Base-by-base conservation (phyloP, 139 green algal species). In the Chlorella sorokiniana region DNA sequence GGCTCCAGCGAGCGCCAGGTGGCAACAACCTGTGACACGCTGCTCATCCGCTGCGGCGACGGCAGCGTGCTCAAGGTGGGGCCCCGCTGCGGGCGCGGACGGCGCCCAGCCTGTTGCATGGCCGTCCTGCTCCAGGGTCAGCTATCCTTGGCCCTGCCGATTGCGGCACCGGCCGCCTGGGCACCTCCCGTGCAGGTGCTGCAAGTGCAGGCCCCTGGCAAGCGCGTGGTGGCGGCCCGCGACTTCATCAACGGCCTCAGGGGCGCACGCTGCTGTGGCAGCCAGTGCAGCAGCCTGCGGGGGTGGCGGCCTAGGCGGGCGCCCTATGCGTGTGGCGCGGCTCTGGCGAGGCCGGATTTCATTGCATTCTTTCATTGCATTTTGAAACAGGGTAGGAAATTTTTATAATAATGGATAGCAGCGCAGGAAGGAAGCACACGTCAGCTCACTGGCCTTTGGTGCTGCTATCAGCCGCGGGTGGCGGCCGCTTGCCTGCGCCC, bases 211-310 rank as follows among this genome's bases (percentile, higher is more conserved):
- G 90, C 86, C 3, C 88, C 91, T 2, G 92, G 90, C 25, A 96
- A 95, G 83, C 96, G 95, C 72, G 84, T 81, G 11, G 92, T 96
- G 84, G 31, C 73, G 4, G 86, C 87, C 0, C 69, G 61, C 5
- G 88, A 91, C 35, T 98, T 95, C 76, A 51, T 79, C 9, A 98
- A 98, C 71, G 95, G 95, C 1, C 73, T 98, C 3, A 87, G 37
- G 86, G 85, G 2, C 91, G 90, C 76, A 72, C 77, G 40, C 71
- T 96, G 69, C 31, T 59, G 2, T 88, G 84, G 84, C 37, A 83
- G 61, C 78, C 56, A 42, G 52, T 62, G 31, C n/a, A 51, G 37
- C 29, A 38, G 48, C 40, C 65, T 14, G 70, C 75, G 16, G 40
- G 40, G 4, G 38, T 59, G n/a, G 59, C 75, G 7, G 75, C 40